phyloP scores from a whole-genome alignment of 1,139 yeast species.

The Pichia sp. region DNA sequence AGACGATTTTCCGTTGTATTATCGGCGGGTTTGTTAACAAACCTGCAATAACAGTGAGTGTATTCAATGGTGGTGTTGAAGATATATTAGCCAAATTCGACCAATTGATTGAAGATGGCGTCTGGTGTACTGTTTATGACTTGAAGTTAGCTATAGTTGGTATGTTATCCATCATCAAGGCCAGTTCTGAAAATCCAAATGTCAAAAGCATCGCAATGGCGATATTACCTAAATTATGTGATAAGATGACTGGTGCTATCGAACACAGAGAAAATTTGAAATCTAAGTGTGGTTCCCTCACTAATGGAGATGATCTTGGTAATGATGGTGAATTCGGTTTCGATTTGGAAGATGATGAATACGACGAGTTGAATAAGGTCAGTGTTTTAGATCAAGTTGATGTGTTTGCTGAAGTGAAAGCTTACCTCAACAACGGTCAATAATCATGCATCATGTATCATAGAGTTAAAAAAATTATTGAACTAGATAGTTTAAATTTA shows the following conservation, averaged over 20 bases:
- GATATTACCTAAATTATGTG: conserved; percentile 8
- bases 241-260: conserved; percentile 13
- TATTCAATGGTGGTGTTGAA: conserved; percentile 7
- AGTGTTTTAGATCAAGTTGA: conserved; percentile 52
- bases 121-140: conserved; percentile 43
- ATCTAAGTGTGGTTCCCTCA: conserved; percentile 1
- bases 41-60: conserved; percentile 1
- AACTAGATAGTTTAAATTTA: too few relatives aligned
- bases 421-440: not conserved
- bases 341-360: conserved; percentile 41
- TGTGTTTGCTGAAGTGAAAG: conserved; percentile 33
- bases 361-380: conserved; percentile 51
- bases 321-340: conserved; percentile 40
- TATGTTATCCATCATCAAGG: conserved; percentile 9
- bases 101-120: conserved; percentile 8
- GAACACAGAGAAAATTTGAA: conserved; percentile 19
- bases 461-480: conserved; percentile 1
- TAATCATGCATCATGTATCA: conserved; percentile 3
- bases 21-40: conserved; percentile 15
- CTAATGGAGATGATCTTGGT: conserved; percentile 25
- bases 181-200: not conserved
- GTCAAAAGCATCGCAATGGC: conserved; percentile 3
- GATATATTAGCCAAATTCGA: conserved; percentile 13
- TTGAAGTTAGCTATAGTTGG: conserved; percentile 48
- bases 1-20: conserved; percentile 10